Evolutionary conservation across 2,329 filamentous ascomycete species (phyloP), one percentile per base, ranked within the genome.

Genomic region (Cylindrodendrum hubeiense): DNA sequence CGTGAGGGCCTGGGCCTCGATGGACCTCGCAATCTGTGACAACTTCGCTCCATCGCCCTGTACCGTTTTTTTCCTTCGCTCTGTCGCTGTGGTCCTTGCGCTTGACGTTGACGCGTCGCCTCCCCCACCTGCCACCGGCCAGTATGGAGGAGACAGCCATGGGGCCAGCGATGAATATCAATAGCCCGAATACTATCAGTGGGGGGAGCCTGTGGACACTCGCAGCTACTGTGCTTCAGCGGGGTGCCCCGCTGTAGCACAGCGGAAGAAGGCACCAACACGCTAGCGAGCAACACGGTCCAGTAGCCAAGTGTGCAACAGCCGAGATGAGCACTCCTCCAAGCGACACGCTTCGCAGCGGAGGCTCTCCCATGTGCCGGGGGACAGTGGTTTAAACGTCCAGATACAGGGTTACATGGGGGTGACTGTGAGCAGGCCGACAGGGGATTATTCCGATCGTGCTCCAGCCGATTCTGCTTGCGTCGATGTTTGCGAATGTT

Each of bases 281-380:
- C 41, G 39, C 55, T 44, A 59, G 41, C 47, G 49, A 51, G 54
- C 50, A 58, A 43, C 55, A 28, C 34, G n/a, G 24, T 47, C 65
- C 58, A 61, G 49, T 52, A 60, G 67, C 67, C 44, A 72, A 71
- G 69, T 67, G 50, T 68, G 66, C 51, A 57, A 65, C 60, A 74
- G 68, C 71, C 71, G 71, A 72, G 63, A 72, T 39, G 37, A 39
- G 37, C 19, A 57, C 30, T 26, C n/a, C 19, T 46, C 43, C 30
- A 17, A 46, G 47, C 28, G 41, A 52, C 43, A 24, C 19, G 5
- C 30, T n/a, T 13, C 26, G 30, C 46, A 30, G 46, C 21, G 24
- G 10, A 22, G 24, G 17, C 24, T 26, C 17, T 24, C 53, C 49
- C 50, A 57, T 62, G 26, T 63, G 26, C 54, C 50, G 60, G 54